Evolutionary conservation across 2,329 filamentous ascomycete genomes (phyloP).

Genomic region (Penicillium sclerotigenum): DNA sequence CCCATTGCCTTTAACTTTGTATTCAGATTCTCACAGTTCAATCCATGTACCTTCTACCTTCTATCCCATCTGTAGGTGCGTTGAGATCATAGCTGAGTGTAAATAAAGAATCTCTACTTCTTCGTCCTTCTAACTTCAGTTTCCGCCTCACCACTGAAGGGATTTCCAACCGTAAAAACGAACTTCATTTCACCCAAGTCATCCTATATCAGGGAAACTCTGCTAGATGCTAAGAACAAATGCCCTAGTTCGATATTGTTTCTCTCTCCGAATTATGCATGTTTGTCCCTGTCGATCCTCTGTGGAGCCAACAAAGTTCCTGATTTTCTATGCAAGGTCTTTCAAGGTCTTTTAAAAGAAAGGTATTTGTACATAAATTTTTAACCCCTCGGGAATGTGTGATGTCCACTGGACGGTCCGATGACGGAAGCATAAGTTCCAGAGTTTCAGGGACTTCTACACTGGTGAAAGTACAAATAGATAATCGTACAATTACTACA

Average conservation of each 20-base stretch:
- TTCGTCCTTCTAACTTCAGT: background rate
- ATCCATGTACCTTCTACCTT: slow-evolving; percentile 25
- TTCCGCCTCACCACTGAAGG: background rate
- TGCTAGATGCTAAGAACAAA: background rate
- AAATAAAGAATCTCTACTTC: background rate
- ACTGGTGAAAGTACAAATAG: background rate
- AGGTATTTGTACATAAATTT: background rate
- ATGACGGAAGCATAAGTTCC: background rate
- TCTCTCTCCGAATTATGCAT: slow-evolving; percentile 8
- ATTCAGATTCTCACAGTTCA: slow-evolving; percentile 21
- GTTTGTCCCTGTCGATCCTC: slow-evolving; percentile 23
- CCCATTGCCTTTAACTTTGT: slow-evolving; percentile 13
- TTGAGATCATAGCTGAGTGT: background rate
- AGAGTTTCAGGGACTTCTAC: background rate
- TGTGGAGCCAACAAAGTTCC: slow-evolving; percentile 1
- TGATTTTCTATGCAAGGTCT: background rate
- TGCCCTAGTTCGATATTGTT: slow-evolving; percentile 10
- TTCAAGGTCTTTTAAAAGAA: background rate
- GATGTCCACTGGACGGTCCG: background rate
- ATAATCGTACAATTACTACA: background rate
- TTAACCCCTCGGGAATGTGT: slow-evolving; percentile 2
- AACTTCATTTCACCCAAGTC: background rate
- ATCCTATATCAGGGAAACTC: background rate
- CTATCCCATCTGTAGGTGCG: background rate
- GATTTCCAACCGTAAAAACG: background rate